A percentile compares a stretch with the other conserved stretches of the same genome.
These are phyloP conservation scores for Solanum microdontum DNA, from an alignment of 257 asterid species.

Conservation along the genomic window DNA sequence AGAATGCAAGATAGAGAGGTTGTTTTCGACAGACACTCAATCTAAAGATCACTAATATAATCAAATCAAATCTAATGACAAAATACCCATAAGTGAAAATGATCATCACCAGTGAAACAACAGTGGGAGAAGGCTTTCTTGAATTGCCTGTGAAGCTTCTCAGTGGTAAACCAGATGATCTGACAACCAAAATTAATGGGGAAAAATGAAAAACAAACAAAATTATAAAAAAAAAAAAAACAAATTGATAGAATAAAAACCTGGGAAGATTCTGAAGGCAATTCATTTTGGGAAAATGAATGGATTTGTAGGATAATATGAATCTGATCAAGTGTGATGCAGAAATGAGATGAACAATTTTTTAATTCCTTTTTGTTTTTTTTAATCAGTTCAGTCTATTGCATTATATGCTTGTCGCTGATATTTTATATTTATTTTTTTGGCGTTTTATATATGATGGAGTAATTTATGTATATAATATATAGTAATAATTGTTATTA, in stretches of 20 bases:
- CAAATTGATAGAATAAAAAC: neutral
- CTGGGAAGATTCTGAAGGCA: neutral
- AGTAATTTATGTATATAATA: no score
- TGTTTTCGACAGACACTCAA: neutral
- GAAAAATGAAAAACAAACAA: neutral
- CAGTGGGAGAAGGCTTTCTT: conserved; percentile 19
- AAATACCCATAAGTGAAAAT: neutral
- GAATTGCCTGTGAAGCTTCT: conserved; percentile 30
- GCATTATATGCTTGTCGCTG: neutral
- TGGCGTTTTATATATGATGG: no score
- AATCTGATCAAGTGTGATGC: neutral
- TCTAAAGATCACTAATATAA: neutral
- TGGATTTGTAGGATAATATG: neutral
- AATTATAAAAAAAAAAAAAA: neutral
- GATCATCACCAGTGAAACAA: conserved; percentile 34
- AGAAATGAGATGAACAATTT: neutral
- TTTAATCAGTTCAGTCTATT: neutral
- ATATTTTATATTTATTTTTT: neutral
- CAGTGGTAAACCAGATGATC: conserved; percentile 56
- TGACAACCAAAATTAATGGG: conserved; percentile 5
- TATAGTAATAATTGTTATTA: no score
- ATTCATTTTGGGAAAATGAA: neutral
- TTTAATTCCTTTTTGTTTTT: neutral
- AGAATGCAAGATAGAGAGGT: neutral
- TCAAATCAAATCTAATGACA: neutral